Conservation (phyloP, 257 asterid genomes). For the Petrea volubilis region DNA sequence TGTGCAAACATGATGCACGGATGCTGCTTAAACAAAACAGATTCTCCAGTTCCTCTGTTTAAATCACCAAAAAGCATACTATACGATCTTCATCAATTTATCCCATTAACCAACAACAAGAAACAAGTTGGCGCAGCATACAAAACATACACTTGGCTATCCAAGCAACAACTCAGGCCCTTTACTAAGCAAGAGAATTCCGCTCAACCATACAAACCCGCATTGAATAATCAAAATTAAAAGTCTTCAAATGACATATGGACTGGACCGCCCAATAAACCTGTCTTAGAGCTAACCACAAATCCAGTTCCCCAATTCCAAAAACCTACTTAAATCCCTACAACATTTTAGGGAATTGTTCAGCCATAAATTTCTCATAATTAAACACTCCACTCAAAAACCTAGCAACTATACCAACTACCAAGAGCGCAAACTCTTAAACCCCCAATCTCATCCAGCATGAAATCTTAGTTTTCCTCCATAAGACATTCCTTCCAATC, state of each 20-base stretch:
- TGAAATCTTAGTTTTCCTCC: background rate
- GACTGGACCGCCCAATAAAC: too few relatives aligned
- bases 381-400: background rate
- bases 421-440: background rate
- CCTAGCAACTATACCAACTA: background rate
- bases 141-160: too few relatives aligned
- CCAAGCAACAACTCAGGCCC: too few relatives aligned
- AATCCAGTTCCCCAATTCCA: too few relatives aligned
- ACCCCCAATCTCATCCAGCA: background rate
- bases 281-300: too few relatives aligned
- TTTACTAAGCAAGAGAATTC: too few relatives aligned
- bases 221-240: too few relatives aligned
- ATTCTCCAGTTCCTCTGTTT: background rate
- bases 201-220: too few relatives aligned
- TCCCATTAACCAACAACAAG: too few relatives aligned
- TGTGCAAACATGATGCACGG: background rate
- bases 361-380: background rate
- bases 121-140: too few relatives aligned
- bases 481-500: background rate
- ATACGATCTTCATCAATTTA: background rate
- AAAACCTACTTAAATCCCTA: background rate
- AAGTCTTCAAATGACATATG: too few relatives aligned
- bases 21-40: background rate
- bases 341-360: background rate
- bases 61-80: background rate